These are phyloP conservation scores for Populus hybrid DNA, from an alignment of 441 rosid species.

Conservation along the genomic window DNA sequence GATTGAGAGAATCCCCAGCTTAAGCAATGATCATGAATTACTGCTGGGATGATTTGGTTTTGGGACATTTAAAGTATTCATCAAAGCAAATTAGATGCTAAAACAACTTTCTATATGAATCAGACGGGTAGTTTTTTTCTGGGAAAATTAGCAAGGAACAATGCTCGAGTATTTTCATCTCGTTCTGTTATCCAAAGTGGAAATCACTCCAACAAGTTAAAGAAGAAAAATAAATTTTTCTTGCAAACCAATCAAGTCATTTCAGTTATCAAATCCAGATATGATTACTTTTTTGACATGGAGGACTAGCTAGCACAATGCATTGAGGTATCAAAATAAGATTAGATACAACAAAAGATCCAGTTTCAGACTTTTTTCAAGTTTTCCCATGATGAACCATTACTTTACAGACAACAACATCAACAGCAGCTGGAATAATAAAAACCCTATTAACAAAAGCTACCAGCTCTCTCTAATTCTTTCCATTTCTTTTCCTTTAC, in stretches of 20 bases:
- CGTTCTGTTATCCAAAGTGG: not conserved
- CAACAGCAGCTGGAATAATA: not conserved
- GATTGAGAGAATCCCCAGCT: not conserved
- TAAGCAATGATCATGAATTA: too few species aligned
- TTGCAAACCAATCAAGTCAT: slow-evolving; percentile 24
- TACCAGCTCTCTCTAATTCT: slow-evolving; percentile 2
- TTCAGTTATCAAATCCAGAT: slow-evolving; percentile 26
- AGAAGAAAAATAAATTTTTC: not conserved
- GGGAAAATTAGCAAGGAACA: too few species aligned
- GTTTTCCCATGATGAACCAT: slow-evolving; percentile 44
- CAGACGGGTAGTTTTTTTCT: not conserved
- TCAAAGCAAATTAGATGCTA: not conserved
- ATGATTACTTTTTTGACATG: slow-evolving; percentile 22
- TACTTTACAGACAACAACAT: slow-evolving; percentile 32
- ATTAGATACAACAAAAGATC: slow-evolving; percentile 7
- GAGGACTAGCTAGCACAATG: slow-evolving; percentile 8
- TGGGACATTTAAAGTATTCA: not conserved
- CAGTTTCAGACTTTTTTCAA: slow-evolving; percentile 30
- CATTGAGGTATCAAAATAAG: not conserved
- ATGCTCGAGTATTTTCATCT: not conserved
- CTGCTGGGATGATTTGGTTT: not conserved
- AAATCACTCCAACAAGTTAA: not conserved
- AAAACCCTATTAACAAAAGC: slow-evolving; percentile 12
- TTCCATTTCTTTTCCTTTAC: not conserved
- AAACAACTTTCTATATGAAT: not conserved